Conservation (phyloP, 139 green algal genomes). For the Chlorella sorokiniana region DNA sequence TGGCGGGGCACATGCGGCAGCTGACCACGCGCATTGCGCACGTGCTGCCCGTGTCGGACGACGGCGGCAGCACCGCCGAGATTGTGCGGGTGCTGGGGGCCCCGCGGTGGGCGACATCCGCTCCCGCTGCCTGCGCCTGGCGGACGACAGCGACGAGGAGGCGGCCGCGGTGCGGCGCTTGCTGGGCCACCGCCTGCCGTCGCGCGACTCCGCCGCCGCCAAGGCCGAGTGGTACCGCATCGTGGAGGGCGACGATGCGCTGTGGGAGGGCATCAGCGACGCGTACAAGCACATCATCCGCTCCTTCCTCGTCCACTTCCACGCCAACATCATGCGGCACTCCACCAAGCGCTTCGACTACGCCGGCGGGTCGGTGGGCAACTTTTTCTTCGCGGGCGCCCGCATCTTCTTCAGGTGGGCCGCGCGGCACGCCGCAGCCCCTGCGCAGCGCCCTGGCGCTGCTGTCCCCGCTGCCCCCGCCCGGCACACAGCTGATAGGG, state of each 20-base stretch:
- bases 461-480: no score
- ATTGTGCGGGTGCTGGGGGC: conserved; percentile 97
- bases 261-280: conserved; percentile 92
- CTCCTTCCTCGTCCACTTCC: conserved; percentile 97
- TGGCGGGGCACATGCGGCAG: conserved; percentile 78
- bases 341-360: conserved; percentile 89
- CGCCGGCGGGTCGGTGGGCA: conserved; percentile 90
- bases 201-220: conserved; percentile 53
- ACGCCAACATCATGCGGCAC: conserved; percentile 85
- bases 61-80: conserved; percentile 96
- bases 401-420: conserved; percentile 88
- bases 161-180: conserved; percentile 71
- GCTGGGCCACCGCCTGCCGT: conserved; percentile 87
- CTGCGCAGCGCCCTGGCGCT: no score
- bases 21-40: conserved; percentile 88
- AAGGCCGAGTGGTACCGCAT: conserved; percentile 87
- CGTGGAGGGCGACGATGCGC: conserved; percentile 88
- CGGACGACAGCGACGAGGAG: conserved; percentile 88
- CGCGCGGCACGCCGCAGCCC: no score
- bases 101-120: conserved; percentile 98
- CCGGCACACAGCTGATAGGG: no score
- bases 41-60: conserved; percentile 96
- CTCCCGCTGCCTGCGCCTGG: conserved; percentile 92
- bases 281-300: conserved; percentile 99
- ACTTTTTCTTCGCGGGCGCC: conserved; percentile 99